Evolutionary conservation across 192 early-diverging fungal species (phyloP).

Genomic region (Backusella morwellensis): DNA sequence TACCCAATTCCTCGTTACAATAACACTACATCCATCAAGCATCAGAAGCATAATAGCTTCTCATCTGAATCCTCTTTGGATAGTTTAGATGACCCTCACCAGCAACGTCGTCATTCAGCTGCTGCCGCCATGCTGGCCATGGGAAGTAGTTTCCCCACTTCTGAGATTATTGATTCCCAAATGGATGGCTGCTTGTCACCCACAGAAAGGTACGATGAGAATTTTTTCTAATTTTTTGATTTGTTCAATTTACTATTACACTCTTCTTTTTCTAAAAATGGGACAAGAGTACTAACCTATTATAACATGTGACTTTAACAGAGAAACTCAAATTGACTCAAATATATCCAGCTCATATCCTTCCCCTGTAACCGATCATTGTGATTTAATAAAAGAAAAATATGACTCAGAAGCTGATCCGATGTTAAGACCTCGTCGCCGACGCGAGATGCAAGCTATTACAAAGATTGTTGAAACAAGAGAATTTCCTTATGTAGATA

Average conservation of each 20-base stretch:
- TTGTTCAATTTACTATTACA: constrained; percentile 4
- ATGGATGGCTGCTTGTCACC: background rate
- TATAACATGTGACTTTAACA: constrained; percentile 1
- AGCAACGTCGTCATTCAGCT: constrained; percentile 29
- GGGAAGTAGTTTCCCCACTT: constrained; percentile 3
- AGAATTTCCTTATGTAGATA: constrained; percentile 47
- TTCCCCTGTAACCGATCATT: constrained; percentile 17
- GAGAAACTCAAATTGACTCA: background rate
- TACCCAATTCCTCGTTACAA: background rate
- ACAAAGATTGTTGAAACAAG: constrained; percentile 58
- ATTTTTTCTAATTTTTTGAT: background rate
- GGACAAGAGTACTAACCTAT: background rate
- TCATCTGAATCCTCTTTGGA: background rate
- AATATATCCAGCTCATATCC: constrained; percentile 14
- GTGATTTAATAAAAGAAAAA: background rate
- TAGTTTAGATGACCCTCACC: constrained; percentile 11
- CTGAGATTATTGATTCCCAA: background rate
- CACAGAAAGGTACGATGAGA: constrained; percentile 4
- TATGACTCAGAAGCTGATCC: background rate
- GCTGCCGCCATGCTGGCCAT: constrained; percentile 33
- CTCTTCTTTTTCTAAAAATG: constrained; percentile 3
- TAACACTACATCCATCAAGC: background rate
- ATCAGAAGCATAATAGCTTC: background rate
- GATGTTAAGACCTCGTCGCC: constrained; percentile 40
- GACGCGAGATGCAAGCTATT: constrained; percentile 61